phyloP scores from a whole-genome alignment of 306 rosid genomes.

The Alnus rubra region DNA sequence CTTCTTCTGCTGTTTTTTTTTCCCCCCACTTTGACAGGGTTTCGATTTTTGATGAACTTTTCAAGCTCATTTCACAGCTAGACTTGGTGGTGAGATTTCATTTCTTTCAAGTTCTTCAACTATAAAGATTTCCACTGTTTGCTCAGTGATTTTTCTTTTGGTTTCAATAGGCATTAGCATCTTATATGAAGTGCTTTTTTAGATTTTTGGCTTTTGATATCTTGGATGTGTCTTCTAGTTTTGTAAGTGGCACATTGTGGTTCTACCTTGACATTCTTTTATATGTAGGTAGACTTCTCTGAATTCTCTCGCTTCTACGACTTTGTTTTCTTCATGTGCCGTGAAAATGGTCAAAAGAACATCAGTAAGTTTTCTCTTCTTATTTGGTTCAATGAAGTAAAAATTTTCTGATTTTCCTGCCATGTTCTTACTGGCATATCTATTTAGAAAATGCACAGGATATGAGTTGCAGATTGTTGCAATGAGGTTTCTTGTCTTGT shows the following conservation, averaged over 20 bases:
- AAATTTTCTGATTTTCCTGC: constrained; percentile 22
- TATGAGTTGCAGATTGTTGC: neutral
- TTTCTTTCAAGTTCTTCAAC: constrained; percentile 19
- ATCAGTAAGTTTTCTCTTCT: constrained; percentile 59
- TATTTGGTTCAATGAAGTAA: neutral
- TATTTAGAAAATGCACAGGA: neutral
- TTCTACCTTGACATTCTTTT: constrained; percentile 29
- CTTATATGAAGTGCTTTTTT: neutral
- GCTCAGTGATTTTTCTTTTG: neutral
- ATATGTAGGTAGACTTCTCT: constrained; percentile 59
- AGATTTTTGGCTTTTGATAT: constrained; percentile 1
- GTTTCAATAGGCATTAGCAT: neutral
- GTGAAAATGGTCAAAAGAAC: constrained; percentile 94
- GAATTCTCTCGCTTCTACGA: constrained; percentile 89
- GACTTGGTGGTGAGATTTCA: constrained; percentile 59
- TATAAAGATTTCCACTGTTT: constrained; percentile 18
- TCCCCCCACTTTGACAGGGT: constrained; percentile 50
- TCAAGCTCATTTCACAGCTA: constrained; percentile 60
- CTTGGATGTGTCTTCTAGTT: constrained; percentile 15
- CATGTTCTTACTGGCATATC: neutral
- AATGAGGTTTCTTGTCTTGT: constrained; percentile 18
- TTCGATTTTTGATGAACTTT: constrained; percentile 69
- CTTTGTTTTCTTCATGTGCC: constrained; percentile 82
- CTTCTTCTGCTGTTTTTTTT: constrained; percentile 19
- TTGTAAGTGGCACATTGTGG: constrained; percentile 18